Evolutionary conservation across 2,329 filamentous ascomycete species (phyloP).

Genomic region (Trichoderma koningii): DNA sequence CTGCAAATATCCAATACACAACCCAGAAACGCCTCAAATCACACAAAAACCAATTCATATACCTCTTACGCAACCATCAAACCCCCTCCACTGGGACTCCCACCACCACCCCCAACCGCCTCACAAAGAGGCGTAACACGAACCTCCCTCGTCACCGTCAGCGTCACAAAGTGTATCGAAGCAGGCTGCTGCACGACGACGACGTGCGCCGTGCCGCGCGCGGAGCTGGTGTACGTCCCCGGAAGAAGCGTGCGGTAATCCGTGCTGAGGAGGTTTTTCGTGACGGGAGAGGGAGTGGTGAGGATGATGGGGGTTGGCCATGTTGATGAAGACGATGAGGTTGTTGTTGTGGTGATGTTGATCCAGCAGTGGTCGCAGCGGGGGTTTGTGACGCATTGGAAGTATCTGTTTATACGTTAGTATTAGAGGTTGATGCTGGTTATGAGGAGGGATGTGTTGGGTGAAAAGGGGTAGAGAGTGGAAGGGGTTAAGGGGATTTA

Average conservation of each 20-base stretch:
- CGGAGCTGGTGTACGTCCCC: constrained; percentile 13
- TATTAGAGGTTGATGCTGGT: neutral
- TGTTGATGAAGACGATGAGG: neutral
- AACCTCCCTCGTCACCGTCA: constrained; percentile 4
- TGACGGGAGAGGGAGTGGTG: neutral
- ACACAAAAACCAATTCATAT: no score
- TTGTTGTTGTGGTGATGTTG: constrained; percentile 24
- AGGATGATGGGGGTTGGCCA: constrained; percentile 5
- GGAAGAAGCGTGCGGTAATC: constrained; percentile 14
- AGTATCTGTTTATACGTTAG: constrained; percentile 30
- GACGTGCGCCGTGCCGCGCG: constrained; percentile 9
- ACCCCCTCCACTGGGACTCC: neutral
- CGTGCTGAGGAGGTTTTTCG: constrained; percentile 10
- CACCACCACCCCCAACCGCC: neutral
- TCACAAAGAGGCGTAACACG: neutral
- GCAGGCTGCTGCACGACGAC: constrained; percentile 13
- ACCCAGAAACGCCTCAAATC: neutral
- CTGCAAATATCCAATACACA: no score
- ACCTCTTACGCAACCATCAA: no score
- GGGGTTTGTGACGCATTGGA: constrained; percentile 36
- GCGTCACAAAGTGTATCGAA: neutral
- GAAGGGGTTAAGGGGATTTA: constrained; percentile 8
- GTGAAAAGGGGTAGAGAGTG: neutral
- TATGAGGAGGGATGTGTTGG: neutral
- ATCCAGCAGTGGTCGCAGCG: constrained; percentile 35